Evolutionary conservation across 176 grass and related monocot genomes (phyloP).

Genomic region (Pontederia paniculata): DNA sequence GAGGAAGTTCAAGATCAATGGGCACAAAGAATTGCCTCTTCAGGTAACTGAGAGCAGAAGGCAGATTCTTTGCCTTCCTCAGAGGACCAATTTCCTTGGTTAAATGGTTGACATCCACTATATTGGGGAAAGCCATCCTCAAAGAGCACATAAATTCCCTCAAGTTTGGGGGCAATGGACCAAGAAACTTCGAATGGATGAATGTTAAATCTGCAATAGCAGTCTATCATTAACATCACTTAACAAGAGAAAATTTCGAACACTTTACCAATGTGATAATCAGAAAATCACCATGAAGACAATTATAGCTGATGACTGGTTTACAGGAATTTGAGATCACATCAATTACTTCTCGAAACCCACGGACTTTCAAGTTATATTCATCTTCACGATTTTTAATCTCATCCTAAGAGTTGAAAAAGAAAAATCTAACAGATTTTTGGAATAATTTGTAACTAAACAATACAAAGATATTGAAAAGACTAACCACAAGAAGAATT

Average conservation of each 20-base stretch:
- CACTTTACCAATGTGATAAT: neutral
- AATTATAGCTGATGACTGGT: slow-evolving; percentile 81
- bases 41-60: slow-evolving; percentile 59
- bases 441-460: neutral
- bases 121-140: slow-evolving; percentile 66
- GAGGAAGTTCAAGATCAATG: slow-evolving; percentile 60
- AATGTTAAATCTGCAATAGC: slow-evolving; percentile 66
- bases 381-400: slow-evolving; percentile 53
- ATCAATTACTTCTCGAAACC: slow-evolving; percentile 95
- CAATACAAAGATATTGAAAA: slow-evolving; percentile 2
- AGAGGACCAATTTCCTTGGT: slow-evolving; percentile 64
- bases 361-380: slow-evolving; percentile 54
- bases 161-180: slow-evolving; percentile 45
- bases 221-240: neutral
- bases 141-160: slow-evolving; percentile 78
- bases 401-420: slow-evolving; percentile 38
- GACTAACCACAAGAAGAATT: slow-evolving; percentile 67
- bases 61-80: slow-evolving; percentile 75
- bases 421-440: neutral
- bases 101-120: slow-evolving; percentile 81
- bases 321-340: slow-evolving; percentile 64
- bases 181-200: slow-evolving; percentile 81
- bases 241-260: slow-evolving; percentile 14
- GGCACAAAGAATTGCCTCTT: slow-evolving; percentile 52
- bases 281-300: slow-evolving; percentile 51